Evolutionary conservation across 352 stramenopile species (phyloP).

Genomic region (Globisporangium cederbergense): DNA sequence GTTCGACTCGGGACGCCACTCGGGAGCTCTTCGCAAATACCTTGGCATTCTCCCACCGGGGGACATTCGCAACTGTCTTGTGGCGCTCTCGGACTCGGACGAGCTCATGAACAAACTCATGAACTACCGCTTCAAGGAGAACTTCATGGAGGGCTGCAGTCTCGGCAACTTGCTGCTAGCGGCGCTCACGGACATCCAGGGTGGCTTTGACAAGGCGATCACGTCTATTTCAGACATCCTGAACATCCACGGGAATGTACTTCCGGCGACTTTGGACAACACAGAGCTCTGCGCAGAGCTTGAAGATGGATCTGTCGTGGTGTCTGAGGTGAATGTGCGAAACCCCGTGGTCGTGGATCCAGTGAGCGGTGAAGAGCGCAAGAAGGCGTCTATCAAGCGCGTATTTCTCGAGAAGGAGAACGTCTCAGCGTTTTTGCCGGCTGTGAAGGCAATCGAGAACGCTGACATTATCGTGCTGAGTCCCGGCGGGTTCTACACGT

Average conservation of each 20-base stretch:
- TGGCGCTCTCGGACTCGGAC: constrained; percentile 79
- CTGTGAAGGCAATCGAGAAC: constrained; percentile 77
- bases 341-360: constrained; percentile 47
- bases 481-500: constrained; percentile 83
- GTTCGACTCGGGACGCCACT: constrained; percentile 83
- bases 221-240: constrained; percentile 83
- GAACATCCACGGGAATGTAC: constrained; percentile 77
- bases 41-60: constrained; percentile 78
- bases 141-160: constrained; percentile 86
- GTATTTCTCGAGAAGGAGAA: constrained; percentile 77
- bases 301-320: constrained; percentile 60
- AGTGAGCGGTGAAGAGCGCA: constrained; percentile 29
- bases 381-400: constrained; percentile 73
- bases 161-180: constrained; percentile 78
- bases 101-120: constrained; percentile 86
- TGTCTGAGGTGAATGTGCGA: constrained; percentile 83
- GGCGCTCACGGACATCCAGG: constrained; percentile 78
- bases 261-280: constrained; percentile 80
- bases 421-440: constrained; percentile 67
- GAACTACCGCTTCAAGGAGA: constrained; percentile 87
- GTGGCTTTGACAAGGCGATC: constrained; percentile 77
- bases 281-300: constrained; percentile 81
- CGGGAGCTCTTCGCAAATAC: constrained; percentile 75
- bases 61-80: constrained; percentile 86
- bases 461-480: constrained; percentile 85